Evolutionary conservation across 192 early-diverging fungal genomes (phyloP), one percentile per base, ranked within the genome.

Genomic region (Gryganskiella cystojenkinii): DNA sequence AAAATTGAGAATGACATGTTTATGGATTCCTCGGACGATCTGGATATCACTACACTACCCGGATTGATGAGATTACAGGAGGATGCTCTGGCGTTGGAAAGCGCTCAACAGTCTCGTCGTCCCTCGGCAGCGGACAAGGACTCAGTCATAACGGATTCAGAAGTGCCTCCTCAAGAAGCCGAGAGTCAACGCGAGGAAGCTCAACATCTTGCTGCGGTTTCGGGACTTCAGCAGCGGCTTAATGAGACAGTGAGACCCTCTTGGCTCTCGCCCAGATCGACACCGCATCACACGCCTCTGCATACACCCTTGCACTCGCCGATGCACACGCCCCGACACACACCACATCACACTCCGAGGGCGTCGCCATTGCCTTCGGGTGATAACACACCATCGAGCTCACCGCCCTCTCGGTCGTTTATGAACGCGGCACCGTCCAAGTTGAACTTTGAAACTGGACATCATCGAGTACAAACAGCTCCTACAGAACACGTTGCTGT

Each of bases 1-100:
- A 88, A 91, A 52, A 74, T 93, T 45, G 91, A 95, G 70, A 95
- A 93, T 63, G 81, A 82, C 31, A 78, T 89, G 49, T 69, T 78
- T 54, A 58, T 78, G 65, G 56, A 64, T 37, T 72, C 85, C 70
- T 43, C 81, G 47, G 85, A 86, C 67, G 65, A 82, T 27, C 43
- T 82, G 62, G 80, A 86, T 57, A 61, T 70, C 60, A 59, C 78
- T 20, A 78, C 85, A 9, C 61, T 90, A n/a, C 83, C 88, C 24
- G 83, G 80, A 20, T 56, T 85, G 5, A 56, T 90, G 28, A 85
- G 89, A 66, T 31, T 73, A 6, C 79, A 82, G 30, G 70, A 83
- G 22, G 71, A 72, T n/a, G 30, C 50, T 4, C 11, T 70, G 19
- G 56, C 61, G 2, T 60, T 50, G 22, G 67, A 65, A 25, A 61